phyloP scores from a whole-genome alignment of 2,329 filamentous ascomycete genomes.

The Fusarium anthophilum region DNA sequence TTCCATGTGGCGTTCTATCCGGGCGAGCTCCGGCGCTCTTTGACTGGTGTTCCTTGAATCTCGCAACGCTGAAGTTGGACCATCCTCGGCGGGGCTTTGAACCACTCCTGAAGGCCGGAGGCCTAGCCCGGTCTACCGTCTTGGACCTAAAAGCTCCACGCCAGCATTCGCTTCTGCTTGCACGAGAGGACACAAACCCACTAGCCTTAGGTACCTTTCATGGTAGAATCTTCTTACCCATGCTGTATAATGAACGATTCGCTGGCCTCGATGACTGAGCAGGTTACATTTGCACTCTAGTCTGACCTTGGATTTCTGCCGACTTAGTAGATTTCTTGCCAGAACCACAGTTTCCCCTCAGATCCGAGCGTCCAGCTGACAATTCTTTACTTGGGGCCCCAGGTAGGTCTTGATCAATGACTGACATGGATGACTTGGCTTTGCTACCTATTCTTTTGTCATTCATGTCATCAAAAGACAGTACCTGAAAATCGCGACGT shows the following conservation, averaged over 20 bases:
- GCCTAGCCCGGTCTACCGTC: constrained; percentile 35
- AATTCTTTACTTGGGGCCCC: background rate
- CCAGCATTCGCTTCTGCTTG: background rate
- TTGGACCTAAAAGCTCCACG: constrained; percentile 7
- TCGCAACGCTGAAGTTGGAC: constrained; percentile 18
- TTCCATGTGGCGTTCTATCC: constrained; percentile 23
- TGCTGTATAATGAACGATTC: background rate
- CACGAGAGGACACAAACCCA: background rate
- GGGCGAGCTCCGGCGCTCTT: constrained; percentile 22
- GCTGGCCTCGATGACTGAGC: background rate
- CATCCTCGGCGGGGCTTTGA: constrained; percentile 26
- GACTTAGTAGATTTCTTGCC: background rate
- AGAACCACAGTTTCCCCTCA: background rate
- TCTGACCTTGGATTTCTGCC: background rate
- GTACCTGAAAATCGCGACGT: constrained; percentile 2
- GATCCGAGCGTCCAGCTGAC: background rate
- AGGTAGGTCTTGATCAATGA: background rate
- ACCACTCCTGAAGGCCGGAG: constrained; percentile 35
- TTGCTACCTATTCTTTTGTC: background rate
- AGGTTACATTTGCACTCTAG: background rate
- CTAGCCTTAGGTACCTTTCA: background rate
- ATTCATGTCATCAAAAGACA: background rate
- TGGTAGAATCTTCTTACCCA: background rate
- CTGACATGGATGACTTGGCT: background rate
- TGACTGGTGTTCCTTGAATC: constrained; percentile 16